A percentile compares a stretch with the other conserved stretches of the same genome.
These are phyloP conservation scores for Neurospora pannonica DNA, from an alignment of 495 filamentous ascomycete species.

Conservation along the genomic window DNA sequence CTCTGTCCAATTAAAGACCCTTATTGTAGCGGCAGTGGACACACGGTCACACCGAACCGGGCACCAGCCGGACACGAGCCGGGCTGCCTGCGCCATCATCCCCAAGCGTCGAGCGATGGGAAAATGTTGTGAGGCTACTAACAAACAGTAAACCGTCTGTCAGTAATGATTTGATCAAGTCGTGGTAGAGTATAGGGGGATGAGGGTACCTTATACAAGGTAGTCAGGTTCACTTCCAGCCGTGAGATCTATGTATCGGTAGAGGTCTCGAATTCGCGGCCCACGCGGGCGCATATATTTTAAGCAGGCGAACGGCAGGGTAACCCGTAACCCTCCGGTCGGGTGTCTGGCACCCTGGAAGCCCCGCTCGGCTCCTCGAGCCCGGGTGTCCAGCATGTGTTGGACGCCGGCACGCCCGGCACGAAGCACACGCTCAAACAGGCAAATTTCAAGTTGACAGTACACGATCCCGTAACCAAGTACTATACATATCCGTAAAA, in stretches of 20 bases:
- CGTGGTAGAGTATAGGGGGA: background rate
- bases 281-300: background rate
- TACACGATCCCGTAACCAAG: background rate
- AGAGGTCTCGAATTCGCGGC: background rate
- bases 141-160: background rate
- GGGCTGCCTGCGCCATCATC: background rate
- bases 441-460: background rate
- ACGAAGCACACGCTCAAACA: background rate
- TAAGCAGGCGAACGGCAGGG: background rate
- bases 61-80: background rate
- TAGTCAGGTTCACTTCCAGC: background rate
- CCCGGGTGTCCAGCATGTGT: background rate
- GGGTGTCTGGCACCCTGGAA: background rate
- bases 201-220: background rate
- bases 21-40: background rate
- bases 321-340: background rate
- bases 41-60: background rate
- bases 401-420: background rate
- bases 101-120: slow-evolving; percentile 42
- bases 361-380: background rate
- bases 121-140: background rate
- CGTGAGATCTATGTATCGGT: background rate
- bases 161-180: background rate
- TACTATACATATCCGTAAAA: background rate
- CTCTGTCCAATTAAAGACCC: background rate